Evolutionary conservation across 2,329 filamentous ascomycete genomes (phyloP), one percentile per base, ranked within the genome.

Genomic region (Colletotrichum tropicicola): DNA sequence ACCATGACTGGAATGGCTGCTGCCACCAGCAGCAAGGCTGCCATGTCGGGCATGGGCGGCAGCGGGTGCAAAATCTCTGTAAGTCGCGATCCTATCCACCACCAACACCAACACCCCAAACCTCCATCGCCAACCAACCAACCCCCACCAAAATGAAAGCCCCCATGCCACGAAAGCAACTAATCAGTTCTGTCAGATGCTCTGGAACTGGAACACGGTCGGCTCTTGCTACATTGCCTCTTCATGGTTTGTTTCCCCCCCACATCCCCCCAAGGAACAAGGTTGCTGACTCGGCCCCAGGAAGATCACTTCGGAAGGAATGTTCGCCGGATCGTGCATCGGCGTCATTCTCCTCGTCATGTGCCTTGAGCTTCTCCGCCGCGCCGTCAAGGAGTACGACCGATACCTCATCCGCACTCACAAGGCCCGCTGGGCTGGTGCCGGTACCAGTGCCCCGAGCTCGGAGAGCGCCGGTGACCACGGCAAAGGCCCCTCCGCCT

Each of bases 301-400:
- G 27, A 3, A 70, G 74, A 7, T 82, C 75, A 89, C 80, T 15
- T 90, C 89, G 23, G 79, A 77, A 3, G 89, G 85, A 75, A 91
- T 91, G 85, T 95, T 97, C 73, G 92, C 91, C 49, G 92, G 90
- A 21, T 91, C 89, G 55, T 96, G 92, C 79, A 90, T 97, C 72
- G 92, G 91, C 65, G 89, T 93, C 35, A 82, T 93, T 66, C 79
- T 90, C n/a, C 87, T 97, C 56, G 91, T 92, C 69, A 84, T 95
- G 55, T 72, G 79, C 6, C 89, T 96, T 70, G 92, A 96, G 73
- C 80, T 89, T 61, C 83, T 96, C 21, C 91, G 93, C 52, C 90
- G 92, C 28, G 71, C 85, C 23, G 84, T 86, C 68, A 89, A 91
- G 70, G 91, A 94, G 75, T 95, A 90, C 76, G 92, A 96, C 75